Base-by-base conservation (phyloP, 352 stramenopile genomes). In the Saprolegnia parasitica region DNA sequence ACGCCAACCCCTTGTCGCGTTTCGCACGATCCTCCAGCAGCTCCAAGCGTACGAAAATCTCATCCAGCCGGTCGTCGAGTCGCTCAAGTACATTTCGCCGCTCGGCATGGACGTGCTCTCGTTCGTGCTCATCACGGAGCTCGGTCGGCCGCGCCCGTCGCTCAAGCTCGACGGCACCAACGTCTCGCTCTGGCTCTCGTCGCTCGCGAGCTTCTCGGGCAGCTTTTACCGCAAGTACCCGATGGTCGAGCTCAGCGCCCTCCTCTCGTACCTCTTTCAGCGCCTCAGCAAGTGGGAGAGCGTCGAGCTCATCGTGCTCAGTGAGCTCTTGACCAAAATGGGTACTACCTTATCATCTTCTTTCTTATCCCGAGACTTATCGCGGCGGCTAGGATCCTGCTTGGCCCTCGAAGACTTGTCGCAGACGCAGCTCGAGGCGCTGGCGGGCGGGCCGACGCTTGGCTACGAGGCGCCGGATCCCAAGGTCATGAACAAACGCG, bases 1-100 rank as follows among this genome's bases (percentile, higher is more conserved):
- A 98, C 68, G 93, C 85, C 39, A 98, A 98, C 77, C 95, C 95
- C 75, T 98, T 24, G 88, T 98, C 15, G 91, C 98, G 16, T 98
- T 98, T 70, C 88, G 84, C 23, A 96, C 91, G 16, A 98, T 98
- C 81, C 76, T 98, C 29, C 86, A 85, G 55, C 93, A 98, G 75
- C 98, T 98, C 75, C 93, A 98, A 76, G 98, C 92, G 75, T 98
- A 98, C 72, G 95, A 98, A 67, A 98, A 98, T 73, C 77, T 98
- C 67, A 98, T 98, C 61, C 81, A 96, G 70, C 92, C 97, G 16
- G 96, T 98, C 65, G 93, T 98, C 8, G 94, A 98, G 68, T 90
- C 87, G n/a, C 93, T 98, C 74, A 93, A 96, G 67, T 98, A 96
- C 72, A 83, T 98, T 20, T 97, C 93, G 6, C 89, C 90, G 16